A percentile compares a stretch with the other conserved stretches of the same genome.
Evolutionary conservation across 192 early-diverging fungal species (phyloP).

Genomic region (Backusella macrospora): DNA sequence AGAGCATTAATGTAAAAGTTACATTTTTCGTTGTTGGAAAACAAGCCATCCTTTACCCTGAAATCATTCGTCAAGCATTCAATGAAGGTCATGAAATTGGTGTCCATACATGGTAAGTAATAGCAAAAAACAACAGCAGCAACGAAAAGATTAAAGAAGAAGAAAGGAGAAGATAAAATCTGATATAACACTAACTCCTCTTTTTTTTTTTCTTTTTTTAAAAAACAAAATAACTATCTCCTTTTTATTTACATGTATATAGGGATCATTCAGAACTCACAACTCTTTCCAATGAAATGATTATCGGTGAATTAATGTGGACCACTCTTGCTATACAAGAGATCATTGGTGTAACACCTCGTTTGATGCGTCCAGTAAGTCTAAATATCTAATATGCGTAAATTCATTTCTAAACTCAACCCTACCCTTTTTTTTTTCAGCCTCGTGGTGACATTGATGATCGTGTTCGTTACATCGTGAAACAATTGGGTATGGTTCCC

Average conservation of each 20-base stretch:
- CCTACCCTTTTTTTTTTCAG: conserved; percentile 10
- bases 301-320: conserved; percentile 70
- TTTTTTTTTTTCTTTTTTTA: background rate
- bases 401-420: background rate
- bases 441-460: conserved; percentile 70
- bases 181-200: background rate
- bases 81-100: conserved; percentile 45
- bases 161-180: background rate
- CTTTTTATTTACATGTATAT: background rate
- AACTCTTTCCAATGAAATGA: conserved; percentile 62
- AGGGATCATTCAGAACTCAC: conserved; percentile 61
- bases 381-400: background rate
- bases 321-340: conserved; percentile 59
- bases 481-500: conserved; percentile 48
- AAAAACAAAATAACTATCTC: background rate
- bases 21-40: conserved; percentile 60
- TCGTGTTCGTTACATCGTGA: conserved; percentile 55
- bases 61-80: conserved; percentile 39
- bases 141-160: background rate
- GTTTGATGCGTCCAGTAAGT: conserved; percentile 50
- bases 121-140: background rate
- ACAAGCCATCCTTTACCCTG: conserved; percentile 49
- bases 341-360: conserved; percentile 47
- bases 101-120: conserved; percentile 44
- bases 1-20: conserved; percentile 45